phyloP scores from a whole-genome alignment of 257 asterid species.

The Solanum habrochaites region DNA sequence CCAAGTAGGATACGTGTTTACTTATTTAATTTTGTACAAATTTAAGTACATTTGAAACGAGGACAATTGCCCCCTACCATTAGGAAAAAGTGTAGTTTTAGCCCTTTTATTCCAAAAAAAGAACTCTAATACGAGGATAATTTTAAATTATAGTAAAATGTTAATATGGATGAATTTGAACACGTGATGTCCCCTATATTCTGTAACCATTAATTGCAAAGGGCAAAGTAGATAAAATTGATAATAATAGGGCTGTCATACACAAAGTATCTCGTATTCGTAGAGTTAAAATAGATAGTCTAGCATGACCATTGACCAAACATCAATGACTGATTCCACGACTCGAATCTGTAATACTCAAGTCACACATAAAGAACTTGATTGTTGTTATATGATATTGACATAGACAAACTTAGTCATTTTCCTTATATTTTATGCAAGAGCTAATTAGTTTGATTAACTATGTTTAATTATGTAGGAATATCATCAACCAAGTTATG shows the following conservation, averaged over 20 bases:
- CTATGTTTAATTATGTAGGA: not conserved
- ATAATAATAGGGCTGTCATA: not conserved
- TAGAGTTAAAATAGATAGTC: not conserved
- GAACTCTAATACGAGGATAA: too few species aligned
- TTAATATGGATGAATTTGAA: not conserved
- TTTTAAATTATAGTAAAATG: not conserved
- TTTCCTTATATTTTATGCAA: not conserved
- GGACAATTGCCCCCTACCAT: not conserved
- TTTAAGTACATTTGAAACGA: not conserved
- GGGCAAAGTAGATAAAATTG: not conserved
- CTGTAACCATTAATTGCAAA: not conserved
- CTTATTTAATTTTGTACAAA: not conserved
- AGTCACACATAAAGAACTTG: not conserved
- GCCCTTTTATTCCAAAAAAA: not conserved
- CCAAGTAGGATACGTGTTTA: not conserved
- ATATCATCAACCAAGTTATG: not conserved
- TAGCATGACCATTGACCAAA: not conserved
- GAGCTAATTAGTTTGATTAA: not conserved
- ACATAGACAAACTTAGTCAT: not conserved
- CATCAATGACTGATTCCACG: not conserved
- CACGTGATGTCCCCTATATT: not conserved
- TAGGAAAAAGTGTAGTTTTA: not conserved
- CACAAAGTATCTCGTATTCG: not conserved
- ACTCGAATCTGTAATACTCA: not conserved
- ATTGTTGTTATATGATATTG: too few species aligned